Base-by-base conservation (phyloP, 805 yeast species). In the Candida piceae region DNA sequence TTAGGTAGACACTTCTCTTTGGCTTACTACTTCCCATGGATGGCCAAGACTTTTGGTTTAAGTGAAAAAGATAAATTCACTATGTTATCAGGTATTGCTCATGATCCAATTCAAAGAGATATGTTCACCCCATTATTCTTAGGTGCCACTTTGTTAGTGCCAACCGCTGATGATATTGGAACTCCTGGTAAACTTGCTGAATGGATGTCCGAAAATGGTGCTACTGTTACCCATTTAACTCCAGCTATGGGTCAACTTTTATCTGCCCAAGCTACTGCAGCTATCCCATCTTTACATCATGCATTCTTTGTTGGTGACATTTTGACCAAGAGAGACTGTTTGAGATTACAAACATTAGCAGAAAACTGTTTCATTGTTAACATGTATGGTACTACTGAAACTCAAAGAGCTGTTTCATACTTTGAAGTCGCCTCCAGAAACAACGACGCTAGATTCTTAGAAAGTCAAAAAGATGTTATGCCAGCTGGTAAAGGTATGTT, bases 351-450 rank as follows among this genome's bases (percentile, higher is more conserved):
- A 61, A 78, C 93, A 1, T 72, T 93, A 52, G 97, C 97, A 11
- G 80, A 80, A 58, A 90, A 93, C 54, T 94, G 86, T 37, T 69
- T 63, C 57, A 90, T 93, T 55, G 94, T 93, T 49, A 93, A 93
- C 65, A 93, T 93, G 99, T 93, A 93, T 61, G 99, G 99, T 55
- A 93, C 99, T 27, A 93, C 99, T 9, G 99, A 93, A 63, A 93
- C 99, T 12, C 99, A 94, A 69, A 78, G 99, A 58, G 93, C 99
- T 2, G 99, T 93, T 18, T 89, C 97, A 0, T 93, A 76, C 64
- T 94, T 77, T 64, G 94, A 87, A 59, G 90, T 94, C 44, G 78
- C 85, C 29, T 77, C 94, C 20, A 71, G 86, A 47, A 57, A 71
- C 16, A 57, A 70, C 30, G 88, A 89, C 58, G 72, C 90, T 17